phyloP scores from a whole-genome alignment of 2,329 filamentous ascomycete genomes.

The Chrysoporthe deuterocubensis region DNA sequence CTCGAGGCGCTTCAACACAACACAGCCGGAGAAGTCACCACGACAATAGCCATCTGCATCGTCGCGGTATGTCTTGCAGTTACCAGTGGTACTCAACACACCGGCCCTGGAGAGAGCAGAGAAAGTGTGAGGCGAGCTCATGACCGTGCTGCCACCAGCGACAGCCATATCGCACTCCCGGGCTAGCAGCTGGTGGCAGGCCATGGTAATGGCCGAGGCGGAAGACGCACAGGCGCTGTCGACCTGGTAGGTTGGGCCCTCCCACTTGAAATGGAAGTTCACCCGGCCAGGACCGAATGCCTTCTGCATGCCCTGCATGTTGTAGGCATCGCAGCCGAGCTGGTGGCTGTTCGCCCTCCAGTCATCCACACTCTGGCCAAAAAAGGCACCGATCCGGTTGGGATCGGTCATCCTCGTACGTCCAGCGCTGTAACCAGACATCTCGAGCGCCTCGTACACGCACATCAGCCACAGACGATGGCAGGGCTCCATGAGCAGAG shows the following conservation, averaged over 20 bases:
- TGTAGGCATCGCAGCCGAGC: constrained; percentile 41
- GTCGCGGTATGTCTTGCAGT: constrained; percentile 40
- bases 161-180: constrained; percentile 39
- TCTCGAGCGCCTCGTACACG: constrained; percentile 46
- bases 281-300: constrained; percentile 38
- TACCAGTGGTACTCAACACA: constrained; percentile 39
- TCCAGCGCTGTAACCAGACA: constrained; percentile 31
- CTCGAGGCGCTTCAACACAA: constrained; percentile 53
- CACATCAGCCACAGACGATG: constrained; percentile 44
- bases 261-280: constrained; percentile 42
- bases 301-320: constrained; percentile 39
- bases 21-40: constrained; percentile 49
- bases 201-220: constrained; percentile 43
- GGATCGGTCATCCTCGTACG: constrained; percentile 15
- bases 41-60: constrained; percentile 54
- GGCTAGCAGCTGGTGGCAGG: constrained; percentile 36
- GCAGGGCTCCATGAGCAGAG: constrained; percentile 45
- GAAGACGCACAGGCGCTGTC: constrained; percentile 46
- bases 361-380: constrained; percentile 37
- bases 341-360: constrained; percentile 21
- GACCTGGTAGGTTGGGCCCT: constrained; percentile 38
- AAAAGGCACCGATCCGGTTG: constrained; percentile 40
- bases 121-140: constrained; percentile 35
- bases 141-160: constrained; percentile 38
- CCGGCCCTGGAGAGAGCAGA: constrained; percentile 37